Conservation (phyloP, 2,329 filamentous ascomycete species). For the Neonectria neomacrospora region DNA sequence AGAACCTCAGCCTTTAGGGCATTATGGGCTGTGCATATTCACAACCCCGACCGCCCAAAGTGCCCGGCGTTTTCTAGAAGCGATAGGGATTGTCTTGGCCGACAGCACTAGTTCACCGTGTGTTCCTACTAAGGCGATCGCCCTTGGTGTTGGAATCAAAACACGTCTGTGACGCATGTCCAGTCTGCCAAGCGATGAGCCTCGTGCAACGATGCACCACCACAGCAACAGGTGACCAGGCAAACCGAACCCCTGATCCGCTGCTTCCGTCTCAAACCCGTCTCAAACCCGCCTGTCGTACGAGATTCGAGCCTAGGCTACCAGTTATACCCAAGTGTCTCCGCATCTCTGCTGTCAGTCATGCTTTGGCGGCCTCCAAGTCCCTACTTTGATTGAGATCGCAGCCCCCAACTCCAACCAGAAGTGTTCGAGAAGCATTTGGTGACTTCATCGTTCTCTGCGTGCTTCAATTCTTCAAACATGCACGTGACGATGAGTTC, state of each 20-base stretch:
- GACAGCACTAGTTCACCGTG: not conserved
- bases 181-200: not conserved
- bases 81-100: not conserved
- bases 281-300: not conserved
- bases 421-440: not conserved
- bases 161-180: not conserved
- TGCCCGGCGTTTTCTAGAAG: not conserved
- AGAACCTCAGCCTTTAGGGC: no score
- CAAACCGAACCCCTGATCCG: not conserved
- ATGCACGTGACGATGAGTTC: not conserved
- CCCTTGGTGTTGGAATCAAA: not conserved
- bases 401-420: not conserved
- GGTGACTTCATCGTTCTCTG: not conserved
- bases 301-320: not conserved
- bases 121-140: not conserved
- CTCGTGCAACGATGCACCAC: constrained; percentile 4
- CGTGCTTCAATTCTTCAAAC: not conserved
- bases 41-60: not conserved
- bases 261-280: not conserved
- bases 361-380: not conserved
- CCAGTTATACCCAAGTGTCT: not conserved
- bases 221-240: not conserved
- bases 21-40: constrained; percentile 4
- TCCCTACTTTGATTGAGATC: not conserved
- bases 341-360: not conserved